Evolutionary conservation across 805 yeast species (phyloP), one percentile per base, ranked within the genome.

Genomic region (Ogataea pilisensis): DNA sequence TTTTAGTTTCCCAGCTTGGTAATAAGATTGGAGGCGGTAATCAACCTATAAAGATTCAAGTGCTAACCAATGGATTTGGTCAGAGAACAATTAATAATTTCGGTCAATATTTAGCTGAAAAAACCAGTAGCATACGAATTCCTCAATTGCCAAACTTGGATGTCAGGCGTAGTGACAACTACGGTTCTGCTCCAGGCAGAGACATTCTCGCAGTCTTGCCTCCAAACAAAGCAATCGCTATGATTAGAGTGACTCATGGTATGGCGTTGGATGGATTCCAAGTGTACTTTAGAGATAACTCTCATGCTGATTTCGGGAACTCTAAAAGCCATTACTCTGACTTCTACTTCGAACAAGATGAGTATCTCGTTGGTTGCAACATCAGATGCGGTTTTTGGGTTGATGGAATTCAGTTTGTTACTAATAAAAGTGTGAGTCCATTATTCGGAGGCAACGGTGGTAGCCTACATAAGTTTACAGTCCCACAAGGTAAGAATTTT

Each of bases 341-440:
- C 44, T 73, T 82, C 43, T 58, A 55, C 1, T 52, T 89, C n/a
- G 65, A 66, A 3, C 59, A 58, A 0, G 85, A 79, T 35, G 96
- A 91, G 56, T 43, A 49, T 8, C 65, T 91, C 7, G 58, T 69
- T 3, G 83, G 82, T 20, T 65, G 90, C 40, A 69, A 73, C 32
- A 64, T 88, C 34, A 70, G 95, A 48, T 69, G 78, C 31, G 98
- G 98, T 9, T 79, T 72, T 2, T 93, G 98, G 97, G 69, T 93
- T 5, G 98, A 93, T 67, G 96, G 83, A 1, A 66, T 87, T 18
- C 93, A 85, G 56, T 65, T 93, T 26, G 69, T 79, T 16, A 85
- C 95, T 2, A 67, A 65, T 42, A 84, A 83, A 2, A 68, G 80
- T 45, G 52, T 66, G 1, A 75, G 83, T 30, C 71, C 70, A 2